Evolutionary conservation across 228 moss, liverwort and hornwort species (phyloP).

Genomic region (Sphagnum fallax): DNA sequence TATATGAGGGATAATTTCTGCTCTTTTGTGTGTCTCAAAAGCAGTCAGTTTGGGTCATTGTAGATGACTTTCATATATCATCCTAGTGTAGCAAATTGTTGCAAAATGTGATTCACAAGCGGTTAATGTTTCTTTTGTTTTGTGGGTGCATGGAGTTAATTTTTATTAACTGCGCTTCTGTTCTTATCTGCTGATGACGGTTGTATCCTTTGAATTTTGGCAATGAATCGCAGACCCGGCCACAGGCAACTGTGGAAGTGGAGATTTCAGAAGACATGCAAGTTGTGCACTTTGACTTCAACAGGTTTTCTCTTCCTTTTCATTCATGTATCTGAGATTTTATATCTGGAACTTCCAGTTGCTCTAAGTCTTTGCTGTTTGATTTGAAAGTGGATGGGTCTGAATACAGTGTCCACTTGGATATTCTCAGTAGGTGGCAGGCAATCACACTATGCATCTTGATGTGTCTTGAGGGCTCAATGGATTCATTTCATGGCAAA

Average conservation of each 20-base stretch:
- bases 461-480: not conserved
- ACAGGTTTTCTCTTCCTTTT: conserved; percentile 39
- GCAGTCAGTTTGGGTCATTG: too few relatives aligned
- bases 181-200: not conserved
- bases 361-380: not conserved
- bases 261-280: conserved; percentile 99
- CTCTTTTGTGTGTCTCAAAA: too few relatives aligned
- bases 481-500: too few relatives aligned
- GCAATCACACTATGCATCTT: not conserved
- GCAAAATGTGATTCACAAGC: too few relatives aligned
- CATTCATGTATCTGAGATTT: not conserved
- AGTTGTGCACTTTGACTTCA: conserved; percentile 96
- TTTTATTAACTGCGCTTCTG: too few relatives aligned
- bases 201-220: not conserved
- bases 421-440: not conserved
- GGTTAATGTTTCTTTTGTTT: too few relatives aligned
- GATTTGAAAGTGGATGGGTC: not conserved
- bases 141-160: too few relatives aligned
- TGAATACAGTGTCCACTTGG: not conserved
- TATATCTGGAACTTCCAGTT: not conserved
- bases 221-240: conserved; percentile 58
- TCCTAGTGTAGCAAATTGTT: too few relatives aligned
- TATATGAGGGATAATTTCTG: too few relatives aligned
- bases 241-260: conserved; percentile 95
- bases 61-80: too few relatives aligned